phyloP scores from a whole-genome alignment of 768 basidiomycete genomes.

The Cystobasidium ongulense region DNA sequence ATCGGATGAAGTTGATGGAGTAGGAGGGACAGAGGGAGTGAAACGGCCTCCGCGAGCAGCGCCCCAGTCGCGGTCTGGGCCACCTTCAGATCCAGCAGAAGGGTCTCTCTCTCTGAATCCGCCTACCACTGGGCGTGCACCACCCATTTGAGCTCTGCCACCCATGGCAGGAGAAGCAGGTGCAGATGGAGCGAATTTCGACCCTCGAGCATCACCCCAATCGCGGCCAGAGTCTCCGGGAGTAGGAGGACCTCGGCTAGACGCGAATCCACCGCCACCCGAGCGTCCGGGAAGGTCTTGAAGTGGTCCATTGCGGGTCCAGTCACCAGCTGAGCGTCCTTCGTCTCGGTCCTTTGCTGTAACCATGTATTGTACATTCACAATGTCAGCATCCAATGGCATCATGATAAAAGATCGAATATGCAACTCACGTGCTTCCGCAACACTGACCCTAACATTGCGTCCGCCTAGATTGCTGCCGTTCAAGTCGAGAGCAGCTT shows the following conservation, averaged over 20 bases:
- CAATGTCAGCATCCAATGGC: background rate
- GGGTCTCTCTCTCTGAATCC: constrained; percentile 33
- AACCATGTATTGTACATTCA: constrained; percentile 33
- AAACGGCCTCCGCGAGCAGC: constrained; percentile 27
- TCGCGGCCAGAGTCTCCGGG: constrained; percentile 36
- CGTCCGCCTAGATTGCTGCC: constrained; percentile 69
- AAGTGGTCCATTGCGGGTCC: constrained; percentile 37
- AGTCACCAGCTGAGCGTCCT: constrained; percentile 51
- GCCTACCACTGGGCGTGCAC: constrained; percentile 6
- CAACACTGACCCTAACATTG: constrained; percentile 80
- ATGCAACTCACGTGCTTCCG: constrained; percentile 74
- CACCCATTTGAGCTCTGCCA: constrained; percentile 15
- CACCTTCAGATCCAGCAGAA: constrained; percentile 33
- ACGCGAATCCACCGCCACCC: constrained; percentile 38
- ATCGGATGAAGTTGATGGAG: constrained; percentile 40
- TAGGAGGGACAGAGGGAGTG: constrained; percentile 38
- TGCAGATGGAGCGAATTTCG: constrained; percentile 37
- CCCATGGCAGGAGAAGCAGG: constrained; percentile 29
- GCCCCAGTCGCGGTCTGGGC: constrained; percentile 41
- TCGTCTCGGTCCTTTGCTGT: constrained; percentile 62
- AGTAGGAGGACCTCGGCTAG: constrained; percentile 32
- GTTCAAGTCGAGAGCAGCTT: constrained; percentile 66
- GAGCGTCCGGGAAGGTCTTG: constrained; percentile 45
- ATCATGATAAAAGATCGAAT: background rate
- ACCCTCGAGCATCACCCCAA: constrained; percentile 39